phyloP scores from a whole-genome alignment of 495 filamentous ascomycete species.

The Clavariopsis aquatica region DNA sequence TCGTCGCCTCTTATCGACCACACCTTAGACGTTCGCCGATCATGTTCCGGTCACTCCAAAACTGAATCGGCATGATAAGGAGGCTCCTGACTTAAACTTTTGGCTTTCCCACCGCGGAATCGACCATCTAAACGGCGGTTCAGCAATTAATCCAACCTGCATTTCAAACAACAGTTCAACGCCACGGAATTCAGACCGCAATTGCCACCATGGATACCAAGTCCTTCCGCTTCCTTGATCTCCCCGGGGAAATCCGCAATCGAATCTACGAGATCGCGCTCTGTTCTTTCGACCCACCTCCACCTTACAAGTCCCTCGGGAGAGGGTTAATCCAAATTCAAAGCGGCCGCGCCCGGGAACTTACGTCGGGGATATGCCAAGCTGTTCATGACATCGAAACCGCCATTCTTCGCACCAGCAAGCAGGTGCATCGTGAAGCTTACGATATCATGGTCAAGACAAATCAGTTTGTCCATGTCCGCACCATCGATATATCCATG shows the following conservation, averaged over 20 bases:
- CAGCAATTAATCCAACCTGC: not conserved
- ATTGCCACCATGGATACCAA: not conserved
- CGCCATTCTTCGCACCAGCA: constrained; percentile 20
- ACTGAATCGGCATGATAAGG: not conserved
- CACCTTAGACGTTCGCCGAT: no score
- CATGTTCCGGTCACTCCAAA: not conserved
- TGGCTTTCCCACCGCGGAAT: no score
- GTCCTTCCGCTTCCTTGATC: constrained; percentile 19
- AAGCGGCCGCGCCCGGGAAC: not conserved
- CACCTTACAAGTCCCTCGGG: not conserved
- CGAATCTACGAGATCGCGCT: constrained; percentile 16
- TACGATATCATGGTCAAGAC: constrained; percentile 29
- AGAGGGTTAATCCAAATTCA: not conserved
- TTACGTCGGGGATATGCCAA: not conserved
- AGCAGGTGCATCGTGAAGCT: constrained; percentile 25
- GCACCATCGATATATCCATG: not conserved
- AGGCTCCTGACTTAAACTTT: no score
- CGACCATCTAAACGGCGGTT: no score
- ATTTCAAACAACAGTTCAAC: not conserved
- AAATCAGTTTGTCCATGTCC: constrained; percentile 15
- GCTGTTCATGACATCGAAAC: constrained; percentile 11
- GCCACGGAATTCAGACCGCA: not conserved
- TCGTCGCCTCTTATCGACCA: no score
- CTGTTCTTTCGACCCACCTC: constrained; percentile 15
- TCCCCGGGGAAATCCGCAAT: constrained; percentile 26